phyloP scores from a whole-genome alignment of 225 moss, liverwort and hornwort species.

The Polytrichum commune region DNA sequence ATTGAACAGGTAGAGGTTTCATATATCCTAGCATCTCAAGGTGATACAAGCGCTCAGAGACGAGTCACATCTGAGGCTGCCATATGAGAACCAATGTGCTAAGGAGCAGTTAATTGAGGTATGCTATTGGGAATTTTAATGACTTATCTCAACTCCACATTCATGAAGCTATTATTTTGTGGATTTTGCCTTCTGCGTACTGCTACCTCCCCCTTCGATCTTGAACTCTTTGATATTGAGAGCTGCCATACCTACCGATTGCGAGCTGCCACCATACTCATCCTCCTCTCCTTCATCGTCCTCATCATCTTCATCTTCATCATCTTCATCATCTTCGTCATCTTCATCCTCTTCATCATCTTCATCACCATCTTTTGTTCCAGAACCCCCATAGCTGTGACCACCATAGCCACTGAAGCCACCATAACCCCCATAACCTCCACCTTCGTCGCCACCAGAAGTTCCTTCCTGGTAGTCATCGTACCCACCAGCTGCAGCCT shows the following conservation, averaged over 20 bases:
- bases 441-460: conserved; percentile 41
- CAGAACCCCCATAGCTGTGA: conserved; percentile 34
- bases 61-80: too few species aligned
- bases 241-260: conserved; percentile 88
- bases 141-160: too few species aligned
- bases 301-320: conserved; percentile 66
- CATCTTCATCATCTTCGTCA: conserved; percentile 57
- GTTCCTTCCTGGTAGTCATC: conserved; percentile 64
- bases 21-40: too few species aligned
- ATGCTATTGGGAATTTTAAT: too few species aligned
- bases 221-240: conserved; percentile 79
- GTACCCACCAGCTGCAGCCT: conserved; percentile 67
- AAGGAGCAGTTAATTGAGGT: too few species aligned
- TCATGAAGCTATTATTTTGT: conserved; percentile 34
- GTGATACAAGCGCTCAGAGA: too few species aligned
- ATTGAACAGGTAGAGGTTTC: too few species aligned
- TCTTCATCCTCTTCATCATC: conserved; percentile 48
- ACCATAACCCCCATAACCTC: conserved; percentile 55
- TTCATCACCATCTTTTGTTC: conserved; percentile 18
- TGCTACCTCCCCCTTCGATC: conserved; percentile 50
- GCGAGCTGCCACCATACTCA: conserved; percentile 34
- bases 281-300: conserved; percentile 66
- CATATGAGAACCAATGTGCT: too few species aligned
- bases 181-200: conserved; percentile 45
- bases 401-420: conserved; percentile 52